These are phyloP conservation scores for Trichophaea hybrida DNA, from an alignment of 2,329 filamentous ascomycete genomes.

Conservation along the genomic window DNA sequence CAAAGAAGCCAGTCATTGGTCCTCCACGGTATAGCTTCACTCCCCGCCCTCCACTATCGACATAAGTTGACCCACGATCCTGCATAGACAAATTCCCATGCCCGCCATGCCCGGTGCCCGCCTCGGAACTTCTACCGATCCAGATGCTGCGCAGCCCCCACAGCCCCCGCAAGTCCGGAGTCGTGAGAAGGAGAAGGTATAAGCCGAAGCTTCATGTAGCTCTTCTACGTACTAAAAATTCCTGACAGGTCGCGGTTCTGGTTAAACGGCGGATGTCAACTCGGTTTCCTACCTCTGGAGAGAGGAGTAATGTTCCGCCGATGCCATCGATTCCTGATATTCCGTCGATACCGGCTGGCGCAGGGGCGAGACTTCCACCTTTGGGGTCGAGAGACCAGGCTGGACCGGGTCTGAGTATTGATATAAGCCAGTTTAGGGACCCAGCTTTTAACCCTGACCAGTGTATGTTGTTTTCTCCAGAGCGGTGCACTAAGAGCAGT, in stretches of 20 bases:
- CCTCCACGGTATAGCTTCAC: conserved; percentile 14
- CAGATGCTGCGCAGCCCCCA: neutral
- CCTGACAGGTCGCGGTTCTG: conserved; percentile 53
- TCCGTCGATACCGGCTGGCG: conserved; percentile 37
- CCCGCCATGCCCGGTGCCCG: conserved; percentile 24
- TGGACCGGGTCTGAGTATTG: conserved; percentile 47
- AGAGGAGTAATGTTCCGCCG: conserved; percentile 51
- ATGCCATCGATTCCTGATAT: conserved; percentile 58
- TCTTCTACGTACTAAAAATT: neutral
- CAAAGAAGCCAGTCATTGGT: conserved; percentile 21
- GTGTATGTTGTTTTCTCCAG: conserved; percentile 39
- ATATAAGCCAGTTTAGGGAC: conserved; percentile 64
- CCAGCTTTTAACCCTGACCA: conserved; percentile 66
- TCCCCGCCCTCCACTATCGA: neutral
- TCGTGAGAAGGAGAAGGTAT: conserved; percentile 25
- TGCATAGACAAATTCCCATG: conserved; percentile 24
- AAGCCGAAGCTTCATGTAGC: neutral
- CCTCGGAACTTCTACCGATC: conserved; percentile 8
- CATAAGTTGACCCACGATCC: neutral
- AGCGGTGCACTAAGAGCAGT: conserved; percentile 27
- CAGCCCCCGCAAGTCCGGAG: conserved; percentile 20
- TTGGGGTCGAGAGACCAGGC: conserved; percentile 2
- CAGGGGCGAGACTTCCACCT: conserved; percentile 13
- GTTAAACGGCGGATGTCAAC: conserved; percentile 93
- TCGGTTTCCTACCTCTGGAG: conserved; percentile 64